phyloP scores from a whole-genome alignment of 805 yeast genomes.

The Metschnikowia shivogae region DNA sequence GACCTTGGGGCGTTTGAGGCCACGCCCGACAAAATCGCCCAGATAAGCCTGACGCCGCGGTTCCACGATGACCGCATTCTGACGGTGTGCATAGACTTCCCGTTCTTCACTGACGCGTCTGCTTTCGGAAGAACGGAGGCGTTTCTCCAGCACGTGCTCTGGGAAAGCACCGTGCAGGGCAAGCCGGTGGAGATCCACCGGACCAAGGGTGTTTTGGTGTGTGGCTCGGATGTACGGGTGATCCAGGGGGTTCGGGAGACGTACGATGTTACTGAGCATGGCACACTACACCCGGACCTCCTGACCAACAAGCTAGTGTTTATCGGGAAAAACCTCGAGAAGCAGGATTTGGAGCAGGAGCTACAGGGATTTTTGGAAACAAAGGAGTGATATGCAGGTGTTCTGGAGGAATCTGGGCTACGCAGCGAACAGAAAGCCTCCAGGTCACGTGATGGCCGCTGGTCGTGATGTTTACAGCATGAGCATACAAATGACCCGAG shows the following conservation, averaged over 20 bases:
- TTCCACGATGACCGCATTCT: slow-evolving; percentile 39
- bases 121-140: slow-evolving; percentile 48
- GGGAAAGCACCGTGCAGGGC: slow-evolving; percentile 57
- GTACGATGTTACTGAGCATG: slow-evolving; percentile 65
- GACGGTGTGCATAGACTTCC: slow-evolving; percentile 41
- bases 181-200: slow-evolving; percentile 67
- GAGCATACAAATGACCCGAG: no score
- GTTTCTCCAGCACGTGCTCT: slow-evolving; percentile 66
- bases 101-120: slow-evolving; percentile 31
- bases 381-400: neutral
- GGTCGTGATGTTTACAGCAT: no score
- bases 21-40: slow-evolving; percentile 17
- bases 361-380: slow-evolving; percentile 14
- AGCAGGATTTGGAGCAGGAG: slow-evolving; percentile 32
- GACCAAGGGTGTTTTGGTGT: slow-evolving; percentile 68
- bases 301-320: slow-evolving; percentile 58
- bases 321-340: slow-evolving; percentile 62
- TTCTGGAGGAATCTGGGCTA: no score
- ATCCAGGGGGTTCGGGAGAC: slow-evolving; percentile 93
- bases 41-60: slow-evolving; percentile 15
- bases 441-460: no score
- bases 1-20: slow-evolving; percentile 76
- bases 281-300: slow-evolving; percentile 32
- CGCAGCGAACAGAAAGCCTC: no score
- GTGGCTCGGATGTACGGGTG: slow-evolving; percentile 44